Conservation (phyloP, 2,329 filamentous ascomycete species). For the Colletotrichum sp. region DNA sequence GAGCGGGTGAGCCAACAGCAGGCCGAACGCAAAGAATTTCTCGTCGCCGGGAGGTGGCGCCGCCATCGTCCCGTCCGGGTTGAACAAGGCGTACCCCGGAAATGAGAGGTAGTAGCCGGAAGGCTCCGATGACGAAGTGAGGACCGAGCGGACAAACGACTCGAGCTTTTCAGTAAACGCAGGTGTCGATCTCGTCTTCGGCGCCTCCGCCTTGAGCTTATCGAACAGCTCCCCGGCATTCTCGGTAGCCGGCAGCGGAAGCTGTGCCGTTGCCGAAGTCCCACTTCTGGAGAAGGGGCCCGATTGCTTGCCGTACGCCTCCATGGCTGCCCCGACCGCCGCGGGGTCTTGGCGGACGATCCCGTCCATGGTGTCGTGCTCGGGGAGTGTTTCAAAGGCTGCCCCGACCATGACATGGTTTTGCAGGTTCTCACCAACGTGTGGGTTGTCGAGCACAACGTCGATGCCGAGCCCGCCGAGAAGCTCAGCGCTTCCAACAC, state of each 20-base stretch:
- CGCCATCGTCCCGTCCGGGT: constrained; percentile 16
- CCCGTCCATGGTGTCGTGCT: constrained; percentile 25
- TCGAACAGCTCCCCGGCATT: constrained; percentile 35
- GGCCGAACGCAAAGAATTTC: constrained; percentile 59
- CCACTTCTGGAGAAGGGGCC: constrained; percentile 26
- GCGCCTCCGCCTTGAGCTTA: background rate
- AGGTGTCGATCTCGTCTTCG: constrained; percentile 1
- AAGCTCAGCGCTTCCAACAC: constrained; percentile 38
- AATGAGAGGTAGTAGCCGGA: constrained; percentile 21
- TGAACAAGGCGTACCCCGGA: constrained; percentile 19
- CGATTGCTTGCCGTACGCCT: constrained; percentile 23
- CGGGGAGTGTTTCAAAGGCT: constrained; percentile 26
- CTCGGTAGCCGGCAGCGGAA: constrained; percentile 24
- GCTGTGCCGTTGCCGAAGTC: constrained; percentile 22
- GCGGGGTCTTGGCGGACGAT: constrained; percentile 23
- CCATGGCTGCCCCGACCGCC: constrained; percentile 23
- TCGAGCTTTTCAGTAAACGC: constrained; percentile 10
- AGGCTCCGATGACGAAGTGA: constrained; percentile 18
- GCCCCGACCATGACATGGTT: constrained; percentile 31
- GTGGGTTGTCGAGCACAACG: constrained; percentile 35
- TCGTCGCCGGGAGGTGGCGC: constrained; percentile 16
- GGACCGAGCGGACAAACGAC: constrained; percentile 13
- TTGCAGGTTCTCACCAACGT: constrained; percentile 45
- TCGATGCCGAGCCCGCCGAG: constrained; percentile 35
- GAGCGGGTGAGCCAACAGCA: constrained; percentile 66